Base-by-base conservation (phyloP, 2,329 filamentous ascomycete species). In the Berkeleyomyces rouxiae region DNA sequence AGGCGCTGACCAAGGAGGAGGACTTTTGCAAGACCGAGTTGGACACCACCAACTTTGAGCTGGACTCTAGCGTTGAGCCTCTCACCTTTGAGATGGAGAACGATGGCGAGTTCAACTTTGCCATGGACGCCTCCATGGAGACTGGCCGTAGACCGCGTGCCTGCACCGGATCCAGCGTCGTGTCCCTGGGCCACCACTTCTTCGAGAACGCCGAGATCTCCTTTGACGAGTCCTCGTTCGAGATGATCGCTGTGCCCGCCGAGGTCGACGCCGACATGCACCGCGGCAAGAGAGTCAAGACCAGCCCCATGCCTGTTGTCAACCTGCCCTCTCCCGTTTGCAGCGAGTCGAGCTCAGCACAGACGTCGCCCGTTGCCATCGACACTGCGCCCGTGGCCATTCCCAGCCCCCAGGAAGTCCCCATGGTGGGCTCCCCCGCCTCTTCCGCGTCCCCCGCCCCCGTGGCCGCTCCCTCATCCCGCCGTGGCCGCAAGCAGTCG, bases 401-500 rank as follows among this genome's bases (percentile, higher is more conserved):
- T 2, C 36, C 51, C 36, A 49, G 47, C 13, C 55, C 51, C 10
- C 75, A 77, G 62, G 69, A 70, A 16, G 43, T 53, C 10, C 36
- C 31, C 43, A 71, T 71, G 1, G 69, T 70, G n/a, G 71, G 69
- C 16, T 72, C 73, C 10, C 73, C 71, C 31, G 71, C 71, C 46
- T 74, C 73, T 6, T 69, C 72, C 68, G 73, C 67, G 71, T 74
- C 71, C 75, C 51, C 51, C 9, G 68, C 71, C 64, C 68, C 74
- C 67, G 53, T 75, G 0, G 76, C 80, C 2, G 76, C 78, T 7
- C 86, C 87, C 7, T 82, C 87, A 68, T 95, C 89, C 75, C 91
- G 93, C 67, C 91, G 93, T 65, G 93, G 93, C 65, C 91, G 93
- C 75, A 99, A 99, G 84, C 93, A 99, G 77, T 97, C 93, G 0